Conservation (phyloP, 176 grass and related monocot species). For the Chloris gayana region DNA sequence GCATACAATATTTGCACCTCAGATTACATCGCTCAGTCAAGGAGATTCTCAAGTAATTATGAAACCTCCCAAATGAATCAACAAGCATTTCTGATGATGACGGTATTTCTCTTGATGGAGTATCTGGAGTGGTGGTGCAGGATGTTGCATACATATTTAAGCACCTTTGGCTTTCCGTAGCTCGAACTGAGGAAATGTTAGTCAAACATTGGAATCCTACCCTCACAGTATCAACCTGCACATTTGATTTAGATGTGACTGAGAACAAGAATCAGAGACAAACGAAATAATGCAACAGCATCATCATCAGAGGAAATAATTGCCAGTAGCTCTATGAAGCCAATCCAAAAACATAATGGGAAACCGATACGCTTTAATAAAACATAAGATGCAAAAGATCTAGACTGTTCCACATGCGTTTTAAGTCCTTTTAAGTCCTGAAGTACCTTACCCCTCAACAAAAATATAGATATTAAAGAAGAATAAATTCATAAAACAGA, state of each 20-base stretch:
- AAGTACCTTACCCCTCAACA: neutral
- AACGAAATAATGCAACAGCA: neutral
- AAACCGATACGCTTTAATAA: neutral
- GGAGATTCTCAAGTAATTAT: slow-evolving; percentile 85
- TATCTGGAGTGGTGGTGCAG: slow-evolving; percentile 41
- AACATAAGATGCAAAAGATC: neutral
- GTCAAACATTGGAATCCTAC: slow-evolving; percentile 23
- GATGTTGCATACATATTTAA: slow-evolving; percentile 49
- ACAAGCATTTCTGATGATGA: slow-evolving; percentile 63
- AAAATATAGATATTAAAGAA: slow-evolving; percentile 6
- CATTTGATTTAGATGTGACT: slow-evolving; percentile 10
- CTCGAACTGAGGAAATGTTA: neutral
- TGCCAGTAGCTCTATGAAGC: neutral
- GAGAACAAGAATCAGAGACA: neutral
- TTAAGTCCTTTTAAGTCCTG: neutral
- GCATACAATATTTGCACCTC: slow-evolving; percentile 94
- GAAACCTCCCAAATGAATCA: slow-evolving; percentile 89
- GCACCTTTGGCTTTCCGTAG: slow-evolving; percentile 1
- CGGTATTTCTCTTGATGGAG: slow-evolving; percentile 22
- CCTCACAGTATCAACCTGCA: slow-evolving; percentile 40
- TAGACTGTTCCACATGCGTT: neutral
- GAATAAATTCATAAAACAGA: neutral
- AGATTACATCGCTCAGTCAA: slow-evolving; percentile 87
- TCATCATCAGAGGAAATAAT: neutral
- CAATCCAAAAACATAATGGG: slow-evolving; percentile 1